Evolutionary conservation across 2,329 filamentous ascomycete species (phyloP).

Genomic region (Apiospora koreana): DNA sequence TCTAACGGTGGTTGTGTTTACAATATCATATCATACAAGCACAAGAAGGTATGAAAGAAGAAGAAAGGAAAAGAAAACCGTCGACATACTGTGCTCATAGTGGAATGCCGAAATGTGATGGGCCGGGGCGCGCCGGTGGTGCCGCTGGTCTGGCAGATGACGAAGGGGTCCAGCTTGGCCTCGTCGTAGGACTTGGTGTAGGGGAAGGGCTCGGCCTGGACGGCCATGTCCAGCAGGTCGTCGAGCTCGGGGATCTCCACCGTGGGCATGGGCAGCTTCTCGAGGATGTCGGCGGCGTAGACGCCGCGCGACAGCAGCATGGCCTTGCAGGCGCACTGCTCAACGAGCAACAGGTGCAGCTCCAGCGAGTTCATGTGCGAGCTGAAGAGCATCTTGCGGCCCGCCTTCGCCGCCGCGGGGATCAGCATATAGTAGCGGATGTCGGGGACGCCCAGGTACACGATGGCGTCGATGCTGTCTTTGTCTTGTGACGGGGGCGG

Average conservation of each 20-base stretch:
- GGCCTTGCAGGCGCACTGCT: conserved; percentile 18
- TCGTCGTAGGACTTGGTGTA: conserved; percentile 35
- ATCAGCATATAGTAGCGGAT: conserved; percentile 24
- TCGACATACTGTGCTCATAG: conserved; percentile 9
- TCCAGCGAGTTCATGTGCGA: conserved; percentile 35
- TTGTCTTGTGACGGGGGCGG: background rate
- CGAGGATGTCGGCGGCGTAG: conserved; percentile 14
- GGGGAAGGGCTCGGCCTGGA: conserved; percentile 20
- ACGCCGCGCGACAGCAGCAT: conserved; percentile 16
- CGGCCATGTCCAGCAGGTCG: conserved; percentile 25
- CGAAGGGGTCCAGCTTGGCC: conserved; percentile 21
- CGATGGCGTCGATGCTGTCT: conserved; percentile 19
- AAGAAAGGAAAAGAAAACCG: background rate
- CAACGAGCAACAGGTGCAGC: conserved; percentile 29
- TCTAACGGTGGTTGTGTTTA: background rate
- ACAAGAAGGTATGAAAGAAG: background rate
- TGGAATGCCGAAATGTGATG: conserved; percentile 24
- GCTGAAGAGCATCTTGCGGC: conserved; percentile 38
- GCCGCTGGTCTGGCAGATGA: conserved; percentile 13
- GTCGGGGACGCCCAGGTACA: conserved; percentile 22
- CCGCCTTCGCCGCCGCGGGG: conserved; percentile 36
- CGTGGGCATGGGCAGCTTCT: conserved; percentile 12
- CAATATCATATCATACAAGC: background rate
- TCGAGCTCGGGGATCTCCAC: conserved; percentile 21
- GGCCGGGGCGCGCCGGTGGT: conserved; percentile 37